phyloP scores from a whole-genome alignment of 306 rosid genomes.

The Medicago ruthenica region DNA sequence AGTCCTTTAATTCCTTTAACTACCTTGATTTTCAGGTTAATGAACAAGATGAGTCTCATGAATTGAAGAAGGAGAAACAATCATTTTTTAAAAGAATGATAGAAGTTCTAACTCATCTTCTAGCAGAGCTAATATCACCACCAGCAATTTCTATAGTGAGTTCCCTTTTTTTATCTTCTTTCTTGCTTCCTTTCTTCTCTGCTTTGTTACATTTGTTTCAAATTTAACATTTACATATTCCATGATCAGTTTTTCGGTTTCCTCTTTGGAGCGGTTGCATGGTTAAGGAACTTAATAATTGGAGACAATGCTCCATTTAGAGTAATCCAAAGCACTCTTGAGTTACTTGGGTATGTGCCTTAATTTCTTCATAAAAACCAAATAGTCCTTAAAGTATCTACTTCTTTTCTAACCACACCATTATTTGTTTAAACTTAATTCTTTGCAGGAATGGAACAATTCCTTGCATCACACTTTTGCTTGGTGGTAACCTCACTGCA shows the following conservation, averaged over 20 bases:
- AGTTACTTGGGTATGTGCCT: conserved; percentile 65
- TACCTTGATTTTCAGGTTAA: conserved; percentile 47
- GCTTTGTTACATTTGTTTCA: conserved; percentile 11
- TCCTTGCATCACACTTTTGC: conserved; percentile 85
- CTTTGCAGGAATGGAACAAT: conserved; percentile 74
- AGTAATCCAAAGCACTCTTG: conserved; percentile 67
- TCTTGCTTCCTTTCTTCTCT: neutral
- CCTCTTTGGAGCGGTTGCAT: conserved; percentile 65
- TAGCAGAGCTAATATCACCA: conserved; percentile 74
- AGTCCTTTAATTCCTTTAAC: neutral
- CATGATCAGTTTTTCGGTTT: conserved; percentile 74
- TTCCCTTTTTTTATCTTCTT: conserved; percentile 16
- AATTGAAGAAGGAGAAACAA: conserved; percentile 16
- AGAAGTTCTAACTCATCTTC: conserved; percentile 44
- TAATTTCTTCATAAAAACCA: conserved; percentile 5
- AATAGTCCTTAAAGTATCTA: conserved; percentile 8
- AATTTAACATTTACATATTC: conserved; percentile 34
- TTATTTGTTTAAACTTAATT: conserved; percentile 33
- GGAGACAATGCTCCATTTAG: conserved; percentile 76
- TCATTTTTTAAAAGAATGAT: conserved; percentile 49
- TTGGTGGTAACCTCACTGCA: conserved; percentile 85
- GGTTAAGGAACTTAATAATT: conserved; percentile 66
- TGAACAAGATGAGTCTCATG: conserved; percentile 40
- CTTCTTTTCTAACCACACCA: conserved; percentile 2
- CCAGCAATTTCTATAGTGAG: conserved; percentile 80